Evolutionary conservation across 148 eudicot genomes (phyloP).

Genomic region (Rhododendron vialii): DNA sequence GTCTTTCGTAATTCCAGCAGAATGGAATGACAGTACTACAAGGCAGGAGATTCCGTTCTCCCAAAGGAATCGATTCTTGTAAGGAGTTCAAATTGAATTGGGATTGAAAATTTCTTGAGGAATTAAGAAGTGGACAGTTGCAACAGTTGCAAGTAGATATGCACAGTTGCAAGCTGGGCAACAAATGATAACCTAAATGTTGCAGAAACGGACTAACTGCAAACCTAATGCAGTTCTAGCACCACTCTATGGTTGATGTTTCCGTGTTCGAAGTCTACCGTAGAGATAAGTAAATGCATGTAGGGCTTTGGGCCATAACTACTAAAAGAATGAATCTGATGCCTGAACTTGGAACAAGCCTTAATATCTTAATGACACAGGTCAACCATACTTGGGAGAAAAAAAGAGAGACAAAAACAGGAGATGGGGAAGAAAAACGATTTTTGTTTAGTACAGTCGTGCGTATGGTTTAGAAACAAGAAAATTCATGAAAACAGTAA

Average conservation of each 20-base stretch:
- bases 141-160: not conserved
- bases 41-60: not conserved
- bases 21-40: not conserved
- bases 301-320: not conserved
- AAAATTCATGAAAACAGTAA: not conserved
- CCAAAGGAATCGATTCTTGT: not conserved
- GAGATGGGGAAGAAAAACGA: not conserved
- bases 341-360: not conserved
- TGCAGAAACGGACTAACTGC: not conserved
- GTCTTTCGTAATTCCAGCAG: not conserved
- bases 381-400: not conserved
- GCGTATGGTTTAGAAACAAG: not conserved
- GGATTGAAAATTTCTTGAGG: not conserved
- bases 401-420: not conserved
- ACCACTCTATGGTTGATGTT: not conserved
- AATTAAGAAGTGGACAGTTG: not conserved
- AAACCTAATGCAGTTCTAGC: not conserved
- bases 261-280: not conserved
- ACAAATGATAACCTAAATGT: not conserved
- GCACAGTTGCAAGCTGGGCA: not conserved
- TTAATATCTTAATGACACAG: not conserved
- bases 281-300: not conserved
- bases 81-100: not conserved
- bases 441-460: not conserved
- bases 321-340: not conserved